Base-by-base conservation (phyloP, 805 yeast species). In the Torulaspora franciscae region DNA sequence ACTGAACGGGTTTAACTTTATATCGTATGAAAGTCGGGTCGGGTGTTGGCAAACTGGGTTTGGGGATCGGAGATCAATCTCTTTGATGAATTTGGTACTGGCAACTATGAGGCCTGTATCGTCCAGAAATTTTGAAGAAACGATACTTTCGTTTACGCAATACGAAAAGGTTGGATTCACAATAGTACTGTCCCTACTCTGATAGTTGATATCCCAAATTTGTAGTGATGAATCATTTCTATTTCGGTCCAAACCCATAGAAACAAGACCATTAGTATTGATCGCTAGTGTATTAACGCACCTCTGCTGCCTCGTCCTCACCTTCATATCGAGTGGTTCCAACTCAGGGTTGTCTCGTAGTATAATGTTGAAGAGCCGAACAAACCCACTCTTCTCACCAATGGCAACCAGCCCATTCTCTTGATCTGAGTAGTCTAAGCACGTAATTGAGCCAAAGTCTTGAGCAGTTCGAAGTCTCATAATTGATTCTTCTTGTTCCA, bases 231-330 rank as follows among this genome's bases (percentile, higher is more conserved):
- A 77, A 55, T 85, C 95, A 51, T 79, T 85, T 42, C 89, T 72
- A 15, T 83, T 82, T 52, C 86, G 77, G 50, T 88, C 96, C 46
- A 82, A 74, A 0, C 95, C 95, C 29, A 83, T 78, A 0, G 87
- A 95, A 4, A 89, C 69, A 25, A 84, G 62, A 1, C 84, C 84
- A 25, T 71, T 69, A 22, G 73, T 68, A 58, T 79, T 85, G 65
- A 89, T 84, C 0, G 90, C 75, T 1, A 88, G 55, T 0, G 90
- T 65, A 55, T 86, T 87, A 54, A 95, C 83, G 1, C 91, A 83
- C 44, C 96, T 70, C 14, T 78, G 71, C 48, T 81, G 88, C 44
- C 79, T 77, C 0, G 88, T 81, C 38, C 76, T 69, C 11, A 40
- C 43, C 42, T 47, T 45, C 28, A 54, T 48, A 32, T 53, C 55